Evolutionary conservation across 2,329 filamentous ascomycete genomes (phyloP).

Genomic region (Chrysoporthe deuterocubensis): DNA sequence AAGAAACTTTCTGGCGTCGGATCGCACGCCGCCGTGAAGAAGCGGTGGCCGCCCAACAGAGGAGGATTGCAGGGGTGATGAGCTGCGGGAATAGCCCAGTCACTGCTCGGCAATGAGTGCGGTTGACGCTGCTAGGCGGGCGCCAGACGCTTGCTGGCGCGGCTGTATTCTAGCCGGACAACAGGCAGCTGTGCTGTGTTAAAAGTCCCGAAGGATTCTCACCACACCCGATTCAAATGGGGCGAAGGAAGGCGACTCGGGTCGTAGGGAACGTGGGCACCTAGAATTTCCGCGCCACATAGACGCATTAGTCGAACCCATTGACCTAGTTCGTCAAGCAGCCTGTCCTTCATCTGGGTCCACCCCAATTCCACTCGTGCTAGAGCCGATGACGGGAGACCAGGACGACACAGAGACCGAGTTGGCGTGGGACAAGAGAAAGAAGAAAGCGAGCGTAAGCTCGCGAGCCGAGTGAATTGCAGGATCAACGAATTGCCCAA

Average conservation of each 20-base stretch:
- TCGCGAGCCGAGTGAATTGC: not conserved
- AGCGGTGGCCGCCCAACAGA: constrained; percentile 10
- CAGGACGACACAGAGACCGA: not conserved
- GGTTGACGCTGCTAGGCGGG: constrained; percentile 23
- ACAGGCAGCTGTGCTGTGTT: not conserved
- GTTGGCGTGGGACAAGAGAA: not conserved
- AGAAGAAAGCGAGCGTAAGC: not conserved
- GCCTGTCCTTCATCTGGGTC: not conserved
- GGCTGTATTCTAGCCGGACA: constrained; percentile 5
- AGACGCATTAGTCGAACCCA: constrained; percentile 2
- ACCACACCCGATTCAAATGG: constrained; percentile 3
- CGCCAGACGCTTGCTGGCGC: constrained; percentile 28
- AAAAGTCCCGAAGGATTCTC: constrained; percentile 7
- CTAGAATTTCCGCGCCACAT: constrained; percentile 2
- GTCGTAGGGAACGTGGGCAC: not conserved
- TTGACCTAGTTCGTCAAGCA: not conserved
- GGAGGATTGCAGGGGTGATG: constrained; percentile 11
- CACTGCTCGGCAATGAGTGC: not conserved
- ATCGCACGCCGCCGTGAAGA: constrained; percentile 3
- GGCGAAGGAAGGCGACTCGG: constrained; percentile 9
- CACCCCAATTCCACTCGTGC: not conserved
- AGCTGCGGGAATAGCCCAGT: not conserved
- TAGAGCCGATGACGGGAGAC: not conserved
- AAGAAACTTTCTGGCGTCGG: not conserved
- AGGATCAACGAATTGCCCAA: not conserved